Base-by-base conservation (phyloP, 2,329 filamentous ascomycete genomes). In the Cadophora sp. region DNA sequence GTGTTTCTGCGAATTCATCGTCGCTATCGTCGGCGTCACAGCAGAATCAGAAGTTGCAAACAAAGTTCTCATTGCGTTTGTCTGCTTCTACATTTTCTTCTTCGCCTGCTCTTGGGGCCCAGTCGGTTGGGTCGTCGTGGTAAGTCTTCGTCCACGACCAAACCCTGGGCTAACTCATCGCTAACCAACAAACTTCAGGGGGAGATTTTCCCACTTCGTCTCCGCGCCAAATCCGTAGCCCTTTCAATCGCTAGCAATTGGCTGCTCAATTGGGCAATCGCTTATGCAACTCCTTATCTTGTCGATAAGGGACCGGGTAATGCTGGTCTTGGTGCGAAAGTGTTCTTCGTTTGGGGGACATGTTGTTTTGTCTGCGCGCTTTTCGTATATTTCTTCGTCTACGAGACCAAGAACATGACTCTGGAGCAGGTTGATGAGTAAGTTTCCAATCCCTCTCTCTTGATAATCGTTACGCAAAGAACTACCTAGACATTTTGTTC, bases 281-380 rank as follows among this genome's bases (percentile, higher is more conserved):
- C 91, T 59, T 94, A 92, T 78, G 82, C 87, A 4, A 96, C 92
- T 0, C 92, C 92, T 0, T 95, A 95, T 79, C 87, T 96, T 65
- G 91, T 94, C 74, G 89, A 93, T 79, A 87, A 83, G 67, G 90
- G 92, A 11, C 72, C 82, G 0, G 89, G 90, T 55, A 89, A 91
- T 68, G 90, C 90, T 70, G 91, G 41, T 16, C 18, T 39, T 39
- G 36, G 45, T 48, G 45, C 18, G 22, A 48, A 22, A 22, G 36
- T 39, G 36, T 39, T 39, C 36, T 39, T 39, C 36, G 36, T 39
- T 9, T 39, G 36, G 36, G 36, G 36, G 11, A 39, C 36, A 7
- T 39, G 36, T 39, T 39, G 36, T 39, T 39, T 39, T 13, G 36
- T 39, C 36, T 39, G 36, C 11, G 36, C 36, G 0, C 36, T 39